Base-by-base conservation (phyloP, 306 rosid genomes). In the Lotus japonicus region DNA sequence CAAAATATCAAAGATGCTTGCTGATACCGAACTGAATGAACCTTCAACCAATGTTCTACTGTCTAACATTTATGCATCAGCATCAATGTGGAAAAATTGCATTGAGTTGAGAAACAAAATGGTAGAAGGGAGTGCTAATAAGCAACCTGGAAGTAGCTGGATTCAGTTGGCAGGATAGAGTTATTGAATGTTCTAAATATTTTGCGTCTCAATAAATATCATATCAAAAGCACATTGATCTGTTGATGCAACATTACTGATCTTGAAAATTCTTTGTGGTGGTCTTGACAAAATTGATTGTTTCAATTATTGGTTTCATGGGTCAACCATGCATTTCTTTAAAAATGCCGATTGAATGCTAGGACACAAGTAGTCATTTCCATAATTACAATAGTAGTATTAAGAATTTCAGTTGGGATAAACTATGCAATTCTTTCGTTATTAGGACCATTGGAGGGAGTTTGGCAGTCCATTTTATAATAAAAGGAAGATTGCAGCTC, bases 101-200 rank as follows among this genome's bases (percentile, higher is more conserved):
- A 44, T 39, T 14, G 82, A 73, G 15, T 50, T 81, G 45, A 77
- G 85, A 64, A 67, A 75, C 66, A 77, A 81, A 74, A 73, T 77
- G 85, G 74, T 73, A 35, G 66, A 69, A 38, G 74, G 53, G 48
- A 73, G 55, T 58, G 74, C 69, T 65, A 55, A 14, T 21, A 82
- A 82, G 65, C 71, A 68, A 50, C 85, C 78, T 35, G 82, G 83
- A 18, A 70, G 78, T 69, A 82, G 85, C 65, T 77, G 85, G 85
- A 69, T 82, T 70, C 85, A 77, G 19, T 52, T 82, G 69, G 82
- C 82, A 1, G 35, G 73, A 36, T 82, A 58, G 66, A 77, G 16
- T 59, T 52, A 15, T 13, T 31, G 17, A 51, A 12, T 2, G 2
- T 26, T 26, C 62, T 58, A 50, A 58, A 23, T 17, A 50, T 35